Evolutionary conservation across 176 grass and related monocot species (phyloP), one percentile per base, ranked within the genome.

Genomic region (Avena insularis): DNA sequence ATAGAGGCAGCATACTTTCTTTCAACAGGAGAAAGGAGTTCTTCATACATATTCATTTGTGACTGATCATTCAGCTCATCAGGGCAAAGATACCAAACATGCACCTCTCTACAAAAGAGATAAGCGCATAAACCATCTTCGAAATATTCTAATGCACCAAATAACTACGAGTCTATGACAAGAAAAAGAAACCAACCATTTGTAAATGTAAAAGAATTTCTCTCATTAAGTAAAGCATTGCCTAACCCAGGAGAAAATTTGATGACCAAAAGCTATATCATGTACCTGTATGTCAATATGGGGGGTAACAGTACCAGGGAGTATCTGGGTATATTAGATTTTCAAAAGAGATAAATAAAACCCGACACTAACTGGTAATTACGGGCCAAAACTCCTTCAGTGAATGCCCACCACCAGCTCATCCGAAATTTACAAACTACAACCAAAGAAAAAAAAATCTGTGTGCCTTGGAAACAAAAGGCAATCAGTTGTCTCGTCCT

Each of bases 11-110:
- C 80, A 60, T 62, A 85, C 75, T 86, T 59, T 84, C 91, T 96
- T 80, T 99, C 97, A 50, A 73, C 69, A 68, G 94, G 88, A 64
- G 92, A 93, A 81, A 99, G 80, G 47, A 99, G 84, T 9, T 99
- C 92, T 84, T 75, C 84, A 77, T 93, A 99, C 83, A 89, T 82
- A 64, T 99, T 88, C 59, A 98, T 20, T 65, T 81, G 90, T 68
- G 92, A 87, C 68, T 78, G 67, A 83, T 88, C 90, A 21, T 94
- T 90, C 63, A 98, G 57, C 77, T 98, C 94, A 86, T 98, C 89
- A 77, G 96, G 92, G 29, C 90, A 87, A 64, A 98, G 54, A 82
- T 91, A 98, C 96, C 96, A 98, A 74, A 98, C 35, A 93, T 98
- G 94, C 76, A 90, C 90, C 72, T 96, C 96, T 75, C 96, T 98